Percentiles rank a stretch among this genome's conserved stretches.
Evolutionary conservation across 257 asterid genomes (phyloP).

Genomic region (Asclepias syriaca): DNA sequence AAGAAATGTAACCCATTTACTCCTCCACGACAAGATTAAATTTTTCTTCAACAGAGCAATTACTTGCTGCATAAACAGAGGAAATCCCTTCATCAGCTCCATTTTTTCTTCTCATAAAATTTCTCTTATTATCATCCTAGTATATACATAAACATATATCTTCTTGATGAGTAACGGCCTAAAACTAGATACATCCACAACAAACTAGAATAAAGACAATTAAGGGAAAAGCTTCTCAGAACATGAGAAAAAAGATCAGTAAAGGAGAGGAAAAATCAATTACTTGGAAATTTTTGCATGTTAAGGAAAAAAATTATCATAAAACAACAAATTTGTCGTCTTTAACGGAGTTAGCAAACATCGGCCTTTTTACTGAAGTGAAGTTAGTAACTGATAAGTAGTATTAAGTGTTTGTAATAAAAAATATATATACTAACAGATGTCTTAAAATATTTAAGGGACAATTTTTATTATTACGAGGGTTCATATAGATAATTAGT

Average conservation of each 20-base stretch:
- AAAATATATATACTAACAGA: too few relatives aligned
- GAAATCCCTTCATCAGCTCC: constrained; percentile 31
- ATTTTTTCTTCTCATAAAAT: background rate
- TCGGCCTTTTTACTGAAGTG: background rate
- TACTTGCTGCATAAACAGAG: constrained; percentile 32
- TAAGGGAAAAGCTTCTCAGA: background rate
- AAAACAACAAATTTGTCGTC: background rate
- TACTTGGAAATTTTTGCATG: background rate
- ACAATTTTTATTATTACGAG: too few relatives aligned
- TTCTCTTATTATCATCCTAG: background rate
- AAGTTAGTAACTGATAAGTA: too few relatives aligned
- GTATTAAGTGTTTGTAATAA: background rate
- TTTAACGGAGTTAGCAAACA: background rate
- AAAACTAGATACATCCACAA: background rate
- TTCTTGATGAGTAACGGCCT: background rate
- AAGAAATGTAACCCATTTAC: constrained; percentile 22
- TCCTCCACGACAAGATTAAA: constrained; percentile 23
- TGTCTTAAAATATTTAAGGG: too few relatives aligned
- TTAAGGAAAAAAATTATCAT: background rate
- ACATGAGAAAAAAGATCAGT: background rate
- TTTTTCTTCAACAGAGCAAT: constrained; percentile 37
- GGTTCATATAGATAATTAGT: too few relatives aligned
- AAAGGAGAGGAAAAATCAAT: background rate
- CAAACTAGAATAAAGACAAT: background rate
- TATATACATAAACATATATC: background rate